Base-by-base conservation (phyloP, 2,329 filamentous ascomycete species). In the Thielaviopsis punctulata region DNA sequence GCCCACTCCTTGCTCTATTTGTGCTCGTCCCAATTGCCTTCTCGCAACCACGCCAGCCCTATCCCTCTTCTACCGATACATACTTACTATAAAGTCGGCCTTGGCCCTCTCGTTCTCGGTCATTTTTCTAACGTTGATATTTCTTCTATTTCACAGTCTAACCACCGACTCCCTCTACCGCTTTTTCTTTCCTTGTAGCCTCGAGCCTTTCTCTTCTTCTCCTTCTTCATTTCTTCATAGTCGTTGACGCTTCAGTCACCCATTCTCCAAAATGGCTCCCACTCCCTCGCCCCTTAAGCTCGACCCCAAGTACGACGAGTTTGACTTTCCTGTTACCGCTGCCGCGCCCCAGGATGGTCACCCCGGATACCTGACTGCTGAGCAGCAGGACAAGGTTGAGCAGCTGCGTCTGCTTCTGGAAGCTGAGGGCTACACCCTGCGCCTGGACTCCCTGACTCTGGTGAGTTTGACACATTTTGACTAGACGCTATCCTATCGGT, bases 221-320 rank as follows among this genome's bases (percentile, higher is more conserved):
- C 30, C 15, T 3, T 33, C 30, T 33, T 33, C 15, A 12, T 33
- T 13, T 33, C 30, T 33, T 9, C 15, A 33, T 33, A 4, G 3
- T 12, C 30, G 30, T 33, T 13, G 30, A 33, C 30, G 43, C n/a
- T 23, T 15, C 18, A 15, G 39, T 23, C 25, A n/a, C 18, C 47
- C 27, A 41, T 24, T 21, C 23, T 41, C 44, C 52, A 54, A 44
- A 54, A 54, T 54, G 52, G 33, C 52, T 54, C 53, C 58, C 47
- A 43, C 48, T 30, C 52, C 55, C 10, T 43, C 52, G 36, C 52
- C 52, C 36, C 52, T 79, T 69, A 70, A 78, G 65, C 65, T 87
- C 61, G 82, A 94, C 68, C 76, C 86, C 66, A 95, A 95, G 72
- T 94, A 96, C 74, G 92, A 96, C 71, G 68, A 93, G 73, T 96